Percentiles rank a stretch among this genome's conserved stretches.
phyloP scores from a whole-genome alignment of 202 grass and related monocot species.

The Schoenoplectus tabernaemontani region DNA sequence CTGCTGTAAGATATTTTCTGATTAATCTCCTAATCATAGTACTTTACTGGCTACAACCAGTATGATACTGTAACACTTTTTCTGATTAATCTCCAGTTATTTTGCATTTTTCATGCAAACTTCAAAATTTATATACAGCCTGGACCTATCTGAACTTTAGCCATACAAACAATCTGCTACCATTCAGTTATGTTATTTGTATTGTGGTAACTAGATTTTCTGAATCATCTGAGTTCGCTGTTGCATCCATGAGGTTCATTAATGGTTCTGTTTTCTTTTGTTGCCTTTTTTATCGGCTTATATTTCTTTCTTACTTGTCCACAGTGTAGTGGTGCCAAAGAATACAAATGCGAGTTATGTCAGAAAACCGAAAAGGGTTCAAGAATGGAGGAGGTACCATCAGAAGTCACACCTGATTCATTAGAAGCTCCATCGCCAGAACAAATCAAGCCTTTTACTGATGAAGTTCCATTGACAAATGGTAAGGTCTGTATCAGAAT shows the following conservation, averaged over 20 bases:
- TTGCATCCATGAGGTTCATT: neutral
- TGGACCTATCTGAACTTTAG: too few species aligned
- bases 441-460: constrained; percentile 17
- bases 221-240: neutral
- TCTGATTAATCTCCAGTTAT: too few species aligned
- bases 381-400: constrained; percentile 9
- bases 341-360: constrained; percentile 72
- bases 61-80: too few species aligned
- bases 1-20: too few species aligned
- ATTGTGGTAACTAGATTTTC: neutral
- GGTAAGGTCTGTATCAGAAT: constrained; percentile 91
- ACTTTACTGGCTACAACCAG: too few species aligned
- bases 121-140: too few species aligned
- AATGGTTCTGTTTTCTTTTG: neutral
- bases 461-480: constrained; percentile 28
- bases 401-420: constrained; percentile 30
- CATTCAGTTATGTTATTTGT: neutral
- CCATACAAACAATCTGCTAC: too few species aligned
- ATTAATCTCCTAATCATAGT: too few species aligned
- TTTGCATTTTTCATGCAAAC: too few species aligned
- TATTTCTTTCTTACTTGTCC: constrained; percentile 24
- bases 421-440: constrained; percentile 19
- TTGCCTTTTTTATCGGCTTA: neutral
- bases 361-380: constrained; percentile 47
- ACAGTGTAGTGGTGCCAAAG: constrained; percentile 32